Base-by-base conservation (phyloP, 768 basidiomycete species). In the Hydnum rufescens region DNA sequence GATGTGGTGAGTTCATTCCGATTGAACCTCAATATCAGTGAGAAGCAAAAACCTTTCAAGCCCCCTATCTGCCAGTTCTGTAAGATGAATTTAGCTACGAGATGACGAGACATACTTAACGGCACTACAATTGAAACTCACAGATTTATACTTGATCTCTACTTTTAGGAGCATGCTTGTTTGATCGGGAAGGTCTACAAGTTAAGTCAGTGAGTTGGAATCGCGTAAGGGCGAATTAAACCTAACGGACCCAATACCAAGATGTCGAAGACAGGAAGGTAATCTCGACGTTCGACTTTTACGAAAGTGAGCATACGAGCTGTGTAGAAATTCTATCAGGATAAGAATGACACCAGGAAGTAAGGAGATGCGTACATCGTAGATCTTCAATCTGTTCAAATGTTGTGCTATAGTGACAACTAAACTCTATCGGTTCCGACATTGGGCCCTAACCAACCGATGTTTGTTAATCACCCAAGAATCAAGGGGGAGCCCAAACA, bases 351-450 rank as follows among this genome's bases (percentile, higher is more conserved):
- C 19, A 8, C n/a, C n/a, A n/a, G 34, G 34, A 39, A 39, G 34
- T 39, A 39, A 8, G 19, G 34, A 39, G 34, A 39, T 8, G 26
- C 44, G 8, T 47, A 47, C 44, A 26, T 28, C 44, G 8, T 31
- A 92, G 70, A 28, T 62, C 68, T 64, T 90, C 82, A 22, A 95
- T 73, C 55, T 85, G 75, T 61, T 88, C 81, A 60, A 90, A 90
- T 0, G 74, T 70, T 2, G 89, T 92, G 3, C 67, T 64, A 61
- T 81, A 92, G 42, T 70, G 70, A 50, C 92, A 87, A 57, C 88
- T 82, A 61, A 86, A 89, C 13, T 70, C 70, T 62, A 89, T 87
- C 0, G 77, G 73, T 65, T 92, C 88, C 2, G 77, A 81, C 72
- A 86, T 87, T 66, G 68, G 63, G 70, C 78, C 76, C 81, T 82